phyloP scores from a whole-genome alignment of 371 early-diverging fungal species.

The Globomyces sp. region DNA sequence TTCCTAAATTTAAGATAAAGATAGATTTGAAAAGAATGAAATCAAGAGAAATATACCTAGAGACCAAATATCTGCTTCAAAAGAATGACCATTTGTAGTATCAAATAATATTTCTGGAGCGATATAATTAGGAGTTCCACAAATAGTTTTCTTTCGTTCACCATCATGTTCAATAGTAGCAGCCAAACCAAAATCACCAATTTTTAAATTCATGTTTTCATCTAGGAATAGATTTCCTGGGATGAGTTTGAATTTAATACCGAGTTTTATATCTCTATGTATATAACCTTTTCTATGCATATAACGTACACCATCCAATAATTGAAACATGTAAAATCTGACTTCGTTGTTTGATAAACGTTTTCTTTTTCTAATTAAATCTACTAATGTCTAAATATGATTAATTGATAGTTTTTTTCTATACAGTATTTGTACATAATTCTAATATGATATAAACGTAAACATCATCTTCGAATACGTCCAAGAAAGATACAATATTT shows the following conservation, averaged over 20 bases:
- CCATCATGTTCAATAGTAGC: constrained; percentile 51
- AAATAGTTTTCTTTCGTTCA: constrained; percentile 63
- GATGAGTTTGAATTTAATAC: no score
- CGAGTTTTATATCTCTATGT: constrained; percentile 96
- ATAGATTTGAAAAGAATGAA: constrained; percentile 74
- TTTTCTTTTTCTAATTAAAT: constrained; percentile 74
- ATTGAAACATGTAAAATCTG: constrained; percentile 81
- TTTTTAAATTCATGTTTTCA: constrained; percentile 74
- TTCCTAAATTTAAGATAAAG: constrained; percentile 15
- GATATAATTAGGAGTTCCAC: constrained; percentile 99
- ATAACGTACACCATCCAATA: constrained; percentile 81
- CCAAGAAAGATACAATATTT: constrained; percentile 82
- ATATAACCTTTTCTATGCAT: constrained; percentile 85
- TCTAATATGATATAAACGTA: constrained; percentile 95
- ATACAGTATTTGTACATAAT: constrained; percentile 72
- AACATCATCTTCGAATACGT: constrained; percentile 83
- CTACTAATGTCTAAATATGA: constrained; percentile 66
- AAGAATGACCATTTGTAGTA: constrained; percentile 84
- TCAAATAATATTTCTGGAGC: constrained; percentile 97
- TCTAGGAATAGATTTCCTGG: constrained; percentile 89
- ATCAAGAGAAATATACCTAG: constrained; percentile 56
- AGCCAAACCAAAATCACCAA: constrained; percentile 98
- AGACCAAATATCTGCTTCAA: constrained; percentile 98
- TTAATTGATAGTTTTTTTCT: not conserved
- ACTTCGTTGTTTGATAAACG: constrained; percentile 88